A percentile compares a stretch with the other conserved stretches of the same genome.
These are phyloP conservation scores for Magnolia changhungtana DNA, from an alignment of 164 flowering plant species.

Conservation along the genomic window DNA sequence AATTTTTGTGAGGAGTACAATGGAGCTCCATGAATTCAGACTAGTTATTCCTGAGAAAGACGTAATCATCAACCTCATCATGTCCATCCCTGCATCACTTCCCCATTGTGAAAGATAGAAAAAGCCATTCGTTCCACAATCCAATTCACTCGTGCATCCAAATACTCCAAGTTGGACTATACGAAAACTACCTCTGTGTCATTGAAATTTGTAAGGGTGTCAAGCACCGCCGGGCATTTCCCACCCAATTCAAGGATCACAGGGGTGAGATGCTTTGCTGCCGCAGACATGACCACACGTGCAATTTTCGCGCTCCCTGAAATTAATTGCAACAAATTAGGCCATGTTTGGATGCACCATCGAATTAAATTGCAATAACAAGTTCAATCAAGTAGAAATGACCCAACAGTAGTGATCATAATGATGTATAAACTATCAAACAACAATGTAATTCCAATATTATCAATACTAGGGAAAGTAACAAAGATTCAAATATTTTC, in stretches of 20 bases:
- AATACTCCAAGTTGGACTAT: too few species aligned
- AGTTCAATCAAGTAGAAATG: background rate
- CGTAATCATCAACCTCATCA: too few species aligned
- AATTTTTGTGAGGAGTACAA: too few species aligned
- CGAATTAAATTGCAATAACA: background rate
- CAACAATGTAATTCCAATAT: too few species aligned
- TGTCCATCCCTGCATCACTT: too few species aligned
- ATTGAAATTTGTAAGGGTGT: background rate
- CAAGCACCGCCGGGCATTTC: conserved; percentile 75
- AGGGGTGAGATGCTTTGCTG: conserved; percentile 83
- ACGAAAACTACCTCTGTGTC: conserved; percentile 3
- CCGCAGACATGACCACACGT: conserved; percentile 71
- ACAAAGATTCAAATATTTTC: background rate
- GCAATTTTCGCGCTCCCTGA: conserved; percentile 74
- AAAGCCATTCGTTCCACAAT: too few species aligned
- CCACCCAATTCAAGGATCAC: conserved; percentile 91
- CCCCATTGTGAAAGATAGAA: too few species aligned
- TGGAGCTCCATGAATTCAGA: too few species aligned
- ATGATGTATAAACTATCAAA: background rate
- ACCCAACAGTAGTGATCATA: background rate
- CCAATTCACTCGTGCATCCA: too few species aligned
- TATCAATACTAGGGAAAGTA: too few species aligned
- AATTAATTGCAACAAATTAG: background rate
- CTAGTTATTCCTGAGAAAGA: too few species aligned
- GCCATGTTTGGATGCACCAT: background rate